phyloP scores from a whole-genome alignment of 202 grass and related monocot genomes.

The Thinopyrum obtusiflorum region DNA sequence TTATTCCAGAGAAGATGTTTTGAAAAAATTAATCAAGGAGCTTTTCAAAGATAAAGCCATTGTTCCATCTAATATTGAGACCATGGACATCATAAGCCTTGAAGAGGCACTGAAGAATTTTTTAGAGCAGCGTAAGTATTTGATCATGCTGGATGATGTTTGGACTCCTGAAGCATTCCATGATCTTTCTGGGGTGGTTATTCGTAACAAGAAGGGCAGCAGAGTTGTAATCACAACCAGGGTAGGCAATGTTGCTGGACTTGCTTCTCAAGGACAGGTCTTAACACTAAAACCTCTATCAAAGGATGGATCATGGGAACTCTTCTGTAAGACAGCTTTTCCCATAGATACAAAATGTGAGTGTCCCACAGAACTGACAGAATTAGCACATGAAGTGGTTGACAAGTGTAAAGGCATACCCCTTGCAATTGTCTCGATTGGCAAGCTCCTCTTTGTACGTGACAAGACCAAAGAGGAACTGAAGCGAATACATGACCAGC shows the following conservation, averaged over 20 bases:
- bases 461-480: conserved; percentile 30
- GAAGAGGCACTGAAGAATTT: not conserved
- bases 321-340: conserved; percentile 42
- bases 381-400: conserved; percentile 21
- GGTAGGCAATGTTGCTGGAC: not conserved
- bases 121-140: conserved; percentile 24
- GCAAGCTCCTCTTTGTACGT: conserved; percentile 1
- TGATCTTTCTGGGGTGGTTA: conserved; percentile 16
- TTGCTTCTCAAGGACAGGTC: not conserved
- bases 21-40: conserved; percentile 8
- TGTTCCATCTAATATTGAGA: not conserved
- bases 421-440: not conserved
- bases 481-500: conserved; percentile 21
- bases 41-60: not conserved
- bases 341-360: not conserved
- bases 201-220: conserved; percentile 17
- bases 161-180: conserved; percentile 21
- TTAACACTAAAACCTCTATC: not conserved
- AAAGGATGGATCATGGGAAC: conserved; percentile 18
- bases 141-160: conserved; percentile 46
- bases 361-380: not conserved
- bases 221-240: conserved; percentile 31
- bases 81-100: not conserved
- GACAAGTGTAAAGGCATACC: conserved; percentile 36
- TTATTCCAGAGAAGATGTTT: conserved; percentile 7